These are phyloP conservation scores for Mucor irregularis DNA, from an alignment of 371 early-diverging fungal species.

Conservation along the genomic window DNA sequence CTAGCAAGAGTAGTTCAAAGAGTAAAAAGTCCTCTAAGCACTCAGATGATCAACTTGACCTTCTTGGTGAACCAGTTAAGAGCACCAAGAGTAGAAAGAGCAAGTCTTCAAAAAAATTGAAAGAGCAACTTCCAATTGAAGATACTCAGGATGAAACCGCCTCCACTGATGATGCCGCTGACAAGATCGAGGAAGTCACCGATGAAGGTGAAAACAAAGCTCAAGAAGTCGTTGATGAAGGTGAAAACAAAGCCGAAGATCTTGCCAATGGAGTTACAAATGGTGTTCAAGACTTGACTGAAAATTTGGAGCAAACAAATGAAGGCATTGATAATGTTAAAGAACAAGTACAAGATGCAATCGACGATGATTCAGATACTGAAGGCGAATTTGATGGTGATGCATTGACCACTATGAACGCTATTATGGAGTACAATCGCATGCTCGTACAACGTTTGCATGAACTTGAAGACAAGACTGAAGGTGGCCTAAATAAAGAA, in stretches of 20 bases:
- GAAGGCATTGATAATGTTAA: too few species aligned
- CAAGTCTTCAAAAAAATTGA: background rate
- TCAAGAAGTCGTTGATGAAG: background rate
- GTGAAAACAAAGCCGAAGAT: background rate
- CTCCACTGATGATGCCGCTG: background rate
- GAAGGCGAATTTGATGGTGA: background rate
- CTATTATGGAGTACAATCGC: slow-evolving; percentile 29
- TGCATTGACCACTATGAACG: slow-evolving; percentile 16
- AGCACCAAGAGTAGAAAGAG: background rate
- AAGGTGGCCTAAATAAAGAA: slow-evolving; percentile 5
- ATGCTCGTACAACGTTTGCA: slow-evolving; percentile 7
- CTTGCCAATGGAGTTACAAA: background rate
- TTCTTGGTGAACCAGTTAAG: slow-evolving; percentile 2
- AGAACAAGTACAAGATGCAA: background rate
- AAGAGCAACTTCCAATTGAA: background rate
- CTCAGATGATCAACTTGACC: background rate
- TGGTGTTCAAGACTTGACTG: too few species aligned
- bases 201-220: background rate
- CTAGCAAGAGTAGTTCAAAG: background rate
- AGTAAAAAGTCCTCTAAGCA: background rate
- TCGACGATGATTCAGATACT: slow-evolving; percentile 1
- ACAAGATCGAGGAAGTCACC: background rate
- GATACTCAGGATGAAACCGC: background rate
- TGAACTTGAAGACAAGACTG: background rate
- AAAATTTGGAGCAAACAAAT: too few species aligned